A percentile compares a stretch with the other conserved stretches of the same genome.
phyloP scores from a whole-genome alignment of 169 alveolate species.

The Eimeria tenella region DNA sequence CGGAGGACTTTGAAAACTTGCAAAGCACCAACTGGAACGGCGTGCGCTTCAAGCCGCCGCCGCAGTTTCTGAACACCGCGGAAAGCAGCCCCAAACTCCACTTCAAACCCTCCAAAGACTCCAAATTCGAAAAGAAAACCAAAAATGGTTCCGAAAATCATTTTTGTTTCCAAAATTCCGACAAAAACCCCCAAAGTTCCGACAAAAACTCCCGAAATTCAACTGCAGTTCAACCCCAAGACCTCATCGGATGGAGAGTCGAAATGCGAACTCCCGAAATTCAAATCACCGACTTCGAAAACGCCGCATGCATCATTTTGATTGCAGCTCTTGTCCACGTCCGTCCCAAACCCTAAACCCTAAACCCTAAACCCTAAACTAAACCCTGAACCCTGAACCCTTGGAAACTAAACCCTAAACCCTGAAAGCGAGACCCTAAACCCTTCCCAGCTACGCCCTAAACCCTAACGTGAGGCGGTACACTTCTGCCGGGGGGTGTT shows the following conservation, averaged over 20 bases:
- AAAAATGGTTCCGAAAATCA: no score
- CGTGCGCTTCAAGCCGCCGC: slow-evolving; percentile 97
- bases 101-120: background rate
- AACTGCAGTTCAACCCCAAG: slow-evolving; percentile 63
- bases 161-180: no score
- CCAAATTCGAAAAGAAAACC: no score
- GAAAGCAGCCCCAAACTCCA: background rate
- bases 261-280: slow-evolving; percentile 97
- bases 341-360: background rate
- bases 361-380: slow-evolving; percentile 4
- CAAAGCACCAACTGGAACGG: slow-evolving; percentile 98
- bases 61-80: slow-evolving; percentile 81
- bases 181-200: background rate
- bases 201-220: slow-evolving; percentile 66
- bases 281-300: slow-evolving; percentile 96
- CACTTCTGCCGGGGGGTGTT: no score
- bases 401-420: background rate
- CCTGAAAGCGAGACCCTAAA: background rate
- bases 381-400: background rate
- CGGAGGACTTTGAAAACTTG: slow-evolving; percentile 95
- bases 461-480: no score
- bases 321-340: slow-evolving; percentile 72
- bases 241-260: slow-evolving; percentile 94
- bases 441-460: no score
- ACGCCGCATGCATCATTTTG: slow-evolving; percentile 90